Conservation (phyloP, 1,139 yeast genomes). For the Suhomyces atakaporum region DNA sequence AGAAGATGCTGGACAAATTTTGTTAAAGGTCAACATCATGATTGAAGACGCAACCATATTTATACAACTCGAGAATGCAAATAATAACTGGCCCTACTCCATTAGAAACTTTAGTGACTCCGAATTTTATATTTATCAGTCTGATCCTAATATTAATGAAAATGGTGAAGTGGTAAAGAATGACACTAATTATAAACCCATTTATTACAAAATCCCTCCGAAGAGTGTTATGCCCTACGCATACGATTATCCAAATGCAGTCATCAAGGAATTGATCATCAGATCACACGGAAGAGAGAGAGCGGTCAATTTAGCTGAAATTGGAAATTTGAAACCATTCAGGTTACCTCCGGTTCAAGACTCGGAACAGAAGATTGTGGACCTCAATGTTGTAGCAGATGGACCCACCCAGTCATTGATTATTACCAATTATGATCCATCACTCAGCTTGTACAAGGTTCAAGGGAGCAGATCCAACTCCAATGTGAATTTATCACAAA, state of each 20-base stretch:
- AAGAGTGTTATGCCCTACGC: conserved; percentile 97
- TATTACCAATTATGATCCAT: conserved; percentile 79
- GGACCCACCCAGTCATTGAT: conserved; percentile 92
- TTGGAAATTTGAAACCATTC: conserved; percentile 89
- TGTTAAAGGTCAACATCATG: conserved; percentile 71
- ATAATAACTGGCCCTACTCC: conserved; percentile 88
- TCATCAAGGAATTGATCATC: conserved; percentile 75
- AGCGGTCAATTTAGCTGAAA: conserved; percentile 82
- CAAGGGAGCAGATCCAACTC: conserved; percentile 27
- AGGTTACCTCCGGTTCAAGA: conserved; percentile 58
- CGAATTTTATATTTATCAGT: conserved; percentile 83
- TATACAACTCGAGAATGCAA: conserved; percentile 71
- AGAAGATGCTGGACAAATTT: conserved; percentile 62
- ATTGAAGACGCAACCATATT: conserved; percentile 83
- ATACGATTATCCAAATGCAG: conserved; percentile 95
- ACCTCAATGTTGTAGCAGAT: conserved; percentile 91
- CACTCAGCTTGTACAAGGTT: conserved; percentile 69
- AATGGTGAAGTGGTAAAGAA: conserved; percentile 61
- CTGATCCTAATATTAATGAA: conserved; percentile 76
- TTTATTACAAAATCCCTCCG: conserved; percentile 79
- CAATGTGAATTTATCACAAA: conserved; percentile 36
- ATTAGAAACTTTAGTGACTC: conserved; percentile 84
- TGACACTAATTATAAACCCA: conserved; percentile 62
- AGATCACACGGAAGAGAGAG: conserved; percentile 75
- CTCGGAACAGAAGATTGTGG: conserved; percentile 59